Base-by-base conservation (phyloP, 345 rosid species). In the Durio zibethinus region DNA sequence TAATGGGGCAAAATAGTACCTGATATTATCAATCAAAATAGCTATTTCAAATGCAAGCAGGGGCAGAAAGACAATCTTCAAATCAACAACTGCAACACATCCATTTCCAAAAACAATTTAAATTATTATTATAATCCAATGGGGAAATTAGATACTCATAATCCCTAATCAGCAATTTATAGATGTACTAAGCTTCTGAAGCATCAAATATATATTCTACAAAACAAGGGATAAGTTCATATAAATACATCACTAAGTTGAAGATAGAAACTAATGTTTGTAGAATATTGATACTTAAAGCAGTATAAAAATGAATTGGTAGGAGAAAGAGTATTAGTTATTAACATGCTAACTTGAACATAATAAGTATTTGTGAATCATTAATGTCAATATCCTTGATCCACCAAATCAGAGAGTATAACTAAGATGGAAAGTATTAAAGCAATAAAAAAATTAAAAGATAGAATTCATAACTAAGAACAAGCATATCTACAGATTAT, bases 1-100 rank as follows among this genome's bases (percentile, higher is more conserved):
- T 48, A 76, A 7, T 4, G 59, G 52, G 29, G 10, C 35, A 57
- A 78, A 73, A 57, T 78, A 74, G 40, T 91, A 93, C 98, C 98
- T 91, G 91, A 93, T 86, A 80, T 94, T 94, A 75, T 94, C 98
- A 25, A 91, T 78, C 83, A 94, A 86, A 81, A 93, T 84, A 63
- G 95, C 89, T 38, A 84, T 76, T 87, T 91, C 90, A 52, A 91
- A 88, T 27, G 84, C 92, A 84, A 94, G 83, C 85, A 91, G 79
- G 16, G 97, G 98, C 52, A 94, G 76, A 79, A 91, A 91, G 56
- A 94, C 93, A 80, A 91, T 85, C 93, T 90, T 93, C 86, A 94
- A 85, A 85, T 84, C 80, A 45, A 94, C 88, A 85, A 78, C 97
- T 93, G 92, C 89, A 89, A 80, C 50, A 78, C 40, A 86, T 76